Base-by-base conservation (phyloP, 805 yeast genomes). In the Yarrowia sp. region DNA sequence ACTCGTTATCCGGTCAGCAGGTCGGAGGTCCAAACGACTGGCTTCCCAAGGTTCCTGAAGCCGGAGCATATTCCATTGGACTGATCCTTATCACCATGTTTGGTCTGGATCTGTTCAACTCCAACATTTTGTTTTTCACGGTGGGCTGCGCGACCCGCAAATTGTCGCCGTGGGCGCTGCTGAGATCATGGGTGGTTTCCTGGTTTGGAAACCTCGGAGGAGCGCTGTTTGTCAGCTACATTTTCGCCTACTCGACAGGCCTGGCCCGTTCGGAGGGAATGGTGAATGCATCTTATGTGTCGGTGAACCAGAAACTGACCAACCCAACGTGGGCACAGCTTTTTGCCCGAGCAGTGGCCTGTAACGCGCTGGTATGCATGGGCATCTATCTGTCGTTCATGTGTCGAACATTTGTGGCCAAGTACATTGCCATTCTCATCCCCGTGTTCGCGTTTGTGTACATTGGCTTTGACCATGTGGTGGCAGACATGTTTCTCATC, bases 31-130 rank as follows among this genome's bases (percentile, higher is more conserved):
- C 36, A 1, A 42, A 56, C 48, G 63, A 41, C 48, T 56, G 63
- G 63, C 15, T 16, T 14, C 63, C 63, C 14, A 56, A 56, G 36
- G 22, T 56, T 5, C 48, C 46, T 2, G 63, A 59, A 19, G 53
- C 53, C 2, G 35, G 14, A 1, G 53, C 53, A 2, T 64, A 48
- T 26, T 45, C 68, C 12, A 42, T 64, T 8, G 68, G 68, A 9
- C 38, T 49, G 40, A 45, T 64, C 10, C 41, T 64, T 14, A 64
- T 64, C 41, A 41, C 55, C 22, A 36, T 38, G 46, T 41, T 49
- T 16, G 63, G 68, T 64, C 42, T 64, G 26, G 68, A 64, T 40
- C 22, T 64, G 65, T 59, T 59, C 66, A 59, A 59, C 53, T 59
- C 66, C 53, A 59, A 64, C 50, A 64, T 64, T 22, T 14, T 64